phyloP scores from a whole-genome alignment of 208 protist species.

The Trypanosoma mega region DNA sequence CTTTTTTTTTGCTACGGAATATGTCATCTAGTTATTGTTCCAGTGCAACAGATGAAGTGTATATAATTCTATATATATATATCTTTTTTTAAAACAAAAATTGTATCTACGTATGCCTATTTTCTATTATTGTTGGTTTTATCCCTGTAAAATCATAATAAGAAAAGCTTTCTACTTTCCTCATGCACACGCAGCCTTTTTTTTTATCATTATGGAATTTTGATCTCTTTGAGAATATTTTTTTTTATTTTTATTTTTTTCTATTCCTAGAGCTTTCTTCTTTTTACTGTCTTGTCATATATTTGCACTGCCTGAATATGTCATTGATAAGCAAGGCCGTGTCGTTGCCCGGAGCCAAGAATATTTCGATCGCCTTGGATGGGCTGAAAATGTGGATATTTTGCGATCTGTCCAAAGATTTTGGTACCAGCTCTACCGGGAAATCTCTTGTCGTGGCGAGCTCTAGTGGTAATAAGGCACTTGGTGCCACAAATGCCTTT shows the following conservation, averaged over 20 bases:
- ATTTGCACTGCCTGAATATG: neutral
- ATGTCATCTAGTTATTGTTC: too few species aligned
- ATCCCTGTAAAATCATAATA: too few species aligned
- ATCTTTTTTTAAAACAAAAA: too few species aligned
- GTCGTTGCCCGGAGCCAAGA: constrained; percentile 48
- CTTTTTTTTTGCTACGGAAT: too few species aligned
- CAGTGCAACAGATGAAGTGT: too few species aligned
- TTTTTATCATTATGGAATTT: neutral
- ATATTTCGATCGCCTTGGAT: constrained; percentile 41
- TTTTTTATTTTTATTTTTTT: neutral
- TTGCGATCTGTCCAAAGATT: constrained; percentile 61
- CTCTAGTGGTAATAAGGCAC: constrained; percentile 72
- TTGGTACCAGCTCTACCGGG: constrained; percentile 53
- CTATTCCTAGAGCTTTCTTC: neutral
- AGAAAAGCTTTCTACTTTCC: neutral
- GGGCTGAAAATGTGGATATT: constrained; percentile 44
- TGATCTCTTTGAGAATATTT: neutral
- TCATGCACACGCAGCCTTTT: neutral
- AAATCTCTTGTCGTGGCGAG: constrained; percentile 73
- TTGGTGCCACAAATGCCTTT: constrained; percentile 68
- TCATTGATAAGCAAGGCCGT: constrained; percentile 2
- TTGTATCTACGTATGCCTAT: too few species aligned
- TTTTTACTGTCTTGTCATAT: neutral
- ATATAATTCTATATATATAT: too few species aligned
- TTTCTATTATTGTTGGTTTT: too few species aligned